Evolutionary conservation across 2,329 filamentous ascomycete genomes (phyloP).

Genomic region (Penicillium fuscoglaucum): DNA sequence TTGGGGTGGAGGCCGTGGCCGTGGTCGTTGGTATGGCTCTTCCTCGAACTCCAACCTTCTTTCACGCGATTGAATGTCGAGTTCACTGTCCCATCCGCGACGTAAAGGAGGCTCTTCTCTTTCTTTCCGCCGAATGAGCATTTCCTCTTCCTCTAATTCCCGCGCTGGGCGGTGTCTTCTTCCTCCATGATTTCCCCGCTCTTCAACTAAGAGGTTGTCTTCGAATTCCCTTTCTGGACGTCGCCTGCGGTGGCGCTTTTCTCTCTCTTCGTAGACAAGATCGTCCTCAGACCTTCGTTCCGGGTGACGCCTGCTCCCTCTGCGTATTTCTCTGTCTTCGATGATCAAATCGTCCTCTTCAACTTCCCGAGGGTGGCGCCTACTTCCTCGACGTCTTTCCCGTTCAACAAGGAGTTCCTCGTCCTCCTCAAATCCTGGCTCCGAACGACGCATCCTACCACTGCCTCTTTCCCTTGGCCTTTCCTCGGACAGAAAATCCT

Average conservation of each 20-base stretch:
- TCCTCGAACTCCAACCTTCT: conserved; percentile 1
- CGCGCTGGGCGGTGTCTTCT: conserved; percentile 16
- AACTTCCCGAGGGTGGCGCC: not conserved
- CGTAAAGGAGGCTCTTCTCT: not conserved
- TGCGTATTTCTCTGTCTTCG: conserved; percentile 2
- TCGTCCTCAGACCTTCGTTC: conserved; percentile 24
- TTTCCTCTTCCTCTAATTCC: conserved; percentile 28
- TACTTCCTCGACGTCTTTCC: not conserved
- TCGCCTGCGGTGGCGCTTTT: conserved; percentile 1
- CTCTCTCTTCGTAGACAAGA: not conserved
- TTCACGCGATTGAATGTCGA: conserved; percentile 3
- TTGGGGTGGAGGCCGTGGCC: not conserved
- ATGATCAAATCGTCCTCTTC: not conserved
- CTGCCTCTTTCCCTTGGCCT: conserved; percentile 10
- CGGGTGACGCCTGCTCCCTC: conserved; percentile 10
- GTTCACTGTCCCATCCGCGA: conserved; percentile 10
- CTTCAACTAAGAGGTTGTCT: not conserved
- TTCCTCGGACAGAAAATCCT: conserved; percentile 27
- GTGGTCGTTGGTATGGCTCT: not conserved
- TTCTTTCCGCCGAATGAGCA: conserved; percentile 22
- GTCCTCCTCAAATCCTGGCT: conserved; percentile 22
- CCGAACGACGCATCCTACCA: conserved; percentile 6
- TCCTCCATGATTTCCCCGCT: not conserved
- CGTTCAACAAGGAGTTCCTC: not conserved
- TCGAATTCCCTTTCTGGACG: not conserved